Evolutionary conservation across 1,284 basidiomycete genomes (phyloP).

Genomic region (Phlebopus sp.): DNA sequence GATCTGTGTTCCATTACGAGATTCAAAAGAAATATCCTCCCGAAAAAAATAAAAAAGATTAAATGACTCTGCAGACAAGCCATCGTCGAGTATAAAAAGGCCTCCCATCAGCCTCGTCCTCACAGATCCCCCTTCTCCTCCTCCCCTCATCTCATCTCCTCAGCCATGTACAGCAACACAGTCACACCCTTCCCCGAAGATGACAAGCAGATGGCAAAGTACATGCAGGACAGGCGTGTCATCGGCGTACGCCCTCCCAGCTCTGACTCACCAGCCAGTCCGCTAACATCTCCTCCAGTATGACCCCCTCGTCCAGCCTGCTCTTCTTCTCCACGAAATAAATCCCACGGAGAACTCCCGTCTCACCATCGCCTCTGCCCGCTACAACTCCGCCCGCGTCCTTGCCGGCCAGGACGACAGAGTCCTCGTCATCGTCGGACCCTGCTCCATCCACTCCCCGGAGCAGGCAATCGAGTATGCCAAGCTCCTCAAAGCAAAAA

Average conservation of each 20-base stretch:
- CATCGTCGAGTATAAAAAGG: slow-evolving; percentile 22
- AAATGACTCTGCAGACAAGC: background rate
- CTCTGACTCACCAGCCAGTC: background rate
- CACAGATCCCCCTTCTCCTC: slow-evolving; percentile 4
- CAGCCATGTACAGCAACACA: slow-evolving; percentile 30
- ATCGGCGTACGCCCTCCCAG: slow-evolving; percentile 55
- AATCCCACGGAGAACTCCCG: slow-evolving; percentile 55
- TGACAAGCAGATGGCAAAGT: slow-evolving; percentile 57
- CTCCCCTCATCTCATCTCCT: slow-evolving; percentile 9
- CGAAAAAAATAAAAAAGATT: slow-evolving; percentile 7
- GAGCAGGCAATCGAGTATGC: slow-evolving; percentile 93
- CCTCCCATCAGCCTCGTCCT: slow-evolving; percentile 10
- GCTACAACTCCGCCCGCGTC: slow-evolving; percentile 75
- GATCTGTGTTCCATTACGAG: slow-evolving; percentile 5
- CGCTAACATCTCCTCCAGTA: slow-evolving; percentile 56
- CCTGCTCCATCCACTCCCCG: slow-evolving; percentile 93
- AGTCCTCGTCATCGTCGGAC: slow-evolving; percentile 88
- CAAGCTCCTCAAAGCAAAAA: slow-evolving; percentile 66
- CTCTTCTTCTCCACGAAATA: slow-evolving; percentile 84
- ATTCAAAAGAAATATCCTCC: too few species aligned
- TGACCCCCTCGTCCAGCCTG: slow-evolving; percentile 90
- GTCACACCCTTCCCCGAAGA: slow-evolving; percentile 65
- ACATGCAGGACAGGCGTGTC: slow-evolving; percentile 76
- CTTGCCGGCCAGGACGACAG: slow-evolving; percentile 83
- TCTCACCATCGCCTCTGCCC: slow-evolving; percentile 75